Evolutionary conservation across 306 rosid genomes (phyloP).

Genomic region (Quercus gilva): DNA sequence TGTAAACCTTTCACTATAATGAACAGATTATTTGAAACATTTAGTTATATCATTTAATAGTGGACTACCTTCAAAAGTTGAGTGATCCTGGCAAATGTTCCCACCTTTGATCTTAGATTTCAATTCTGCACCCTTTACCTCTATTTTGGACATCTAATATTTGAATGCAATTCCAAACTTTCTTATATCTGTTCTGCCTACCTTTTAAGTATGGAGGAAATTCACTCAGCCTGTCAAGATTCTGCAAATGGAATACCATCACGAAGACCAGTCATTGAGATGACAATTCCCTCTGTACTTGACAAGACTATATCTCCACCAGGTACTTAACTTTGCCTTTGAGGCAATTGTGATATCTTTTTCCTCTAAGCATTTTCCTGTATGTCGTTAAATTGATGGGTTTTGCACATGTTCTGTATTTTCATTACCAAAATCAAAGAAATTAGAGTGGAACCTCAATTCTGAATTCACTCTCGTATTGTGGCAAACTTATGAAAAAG

Average conservation of each 20-base stretch:
- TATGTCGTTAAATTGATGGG: neutral
- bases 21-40: neutral
- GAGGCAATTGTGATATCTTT: slow-evolving; percentile 8
- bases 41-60: neutral
- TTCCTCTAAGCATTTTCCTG: neutral
- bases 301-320: slow-evolving; percentile 92
- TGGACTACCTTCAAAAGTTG: neutral
- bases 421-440: neutral
- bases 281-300: slow-evolving; percentile 85
- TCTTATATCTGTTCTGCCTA: slow-evolving; percentile 18
- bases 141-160: neutral
- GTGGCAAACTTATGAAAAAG: neutral
- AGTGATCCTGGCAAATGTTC: neutral
- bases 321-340: slow-evolving; percentile 44
- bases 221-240: slow-evolving; percentile 79
- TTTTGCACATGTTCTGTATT: neutral
- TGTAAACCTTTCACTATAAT: neutral
- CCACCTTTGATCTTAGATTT: neutral
- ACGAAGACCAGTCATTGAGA: slow-evolving; percentile 76
- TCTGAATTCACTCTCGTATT: neutral
- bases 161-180: neutral
- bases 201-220: slow-evolving; percentile 69
- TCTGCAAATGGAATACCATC: slow-evolving; percentile 82
- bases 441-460: neutral
- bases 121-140: neutral